phyloP scores from a whole-genome alignment of 352 stramenopile species.

The Elongisporangium undulatum region DNA sequence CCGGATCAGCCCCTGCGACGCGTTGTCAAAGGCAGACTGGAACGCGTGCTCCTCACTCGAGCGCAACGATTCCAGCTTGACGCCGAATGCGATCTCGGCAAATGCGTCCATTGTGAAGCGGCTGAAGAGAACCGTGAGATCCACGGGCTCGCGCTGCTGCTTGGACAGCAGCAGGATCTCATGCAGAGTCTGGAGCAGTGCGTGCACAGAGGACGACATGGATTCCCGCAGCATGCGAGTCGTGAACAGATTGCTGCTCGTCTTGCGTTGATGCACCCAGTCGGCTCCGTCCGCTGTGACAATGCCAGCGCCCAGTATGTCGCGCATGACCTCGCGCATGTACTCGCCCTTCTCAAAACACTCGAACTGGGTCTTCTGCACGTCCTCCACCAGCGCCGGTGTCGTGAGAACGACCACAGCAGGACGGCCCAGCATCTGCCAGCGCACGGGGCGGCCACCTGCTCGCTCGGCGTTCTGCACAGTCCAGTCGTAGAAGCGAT shows the following conservation, averaged over 20 bases:
- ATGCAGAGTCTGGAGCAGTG: slow-evolving; percentile 27
- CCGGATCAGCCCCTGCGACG: slow-evolving; percentile 18
- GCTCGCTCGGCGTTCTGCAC: slow-evolving; percentile 34
- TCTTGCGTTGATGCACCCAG: slow-evolving; percentile 81
- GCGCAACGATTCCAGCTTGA: slow-evolving; percentile 24
- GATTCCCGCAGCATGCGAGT: slow-evolving; percentile 42
- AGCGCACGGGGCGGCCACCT: slow-evolving; percentile 35
- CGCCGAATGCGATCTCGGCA: slow-evolving; percentile 34
- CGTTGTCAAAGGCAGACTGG: slow-evolving; percentile 30
- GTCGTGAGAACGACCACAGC: slow-evolving; percentile 36
- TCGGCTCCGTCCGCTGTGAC: slow-evolving; percentile 58
- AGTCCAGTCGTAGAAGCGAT: slow-evolving; percentile 58
- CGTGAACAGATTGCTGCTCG: slow-evolving; percentile 87
- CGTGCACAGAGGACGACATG: slow-evolving; percentile 37
- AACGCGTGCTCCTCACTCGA: slow-evolving; percentile 16
- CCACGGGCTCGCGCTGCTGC: slow-evolving; percentile 11
- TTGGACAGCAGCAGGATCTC: slow-evolving; percentile 11
- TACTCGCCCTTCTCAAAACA: slow-evolving; percentile 67
- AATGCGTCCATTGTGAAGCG: slow-evolving; percentile 42
- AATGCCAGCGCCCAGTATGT: slow-evolving; percentile 78
- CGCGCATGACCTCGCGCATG: slow-evolving; percentile 25
- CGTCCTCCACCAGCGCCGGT: slow-evolving; percentile 44
- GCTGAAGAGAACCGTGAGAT: slow-evolving; percentile 20
- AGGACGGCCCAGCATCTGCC: slow-evolving; percentile 27
- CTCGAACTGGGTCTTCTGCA: slow-evolving; percentile 69